Base-by-base conservation (phyloP, 2,329 filamentous ascomycete species). In the Aspergillus tamarii region DNA sequence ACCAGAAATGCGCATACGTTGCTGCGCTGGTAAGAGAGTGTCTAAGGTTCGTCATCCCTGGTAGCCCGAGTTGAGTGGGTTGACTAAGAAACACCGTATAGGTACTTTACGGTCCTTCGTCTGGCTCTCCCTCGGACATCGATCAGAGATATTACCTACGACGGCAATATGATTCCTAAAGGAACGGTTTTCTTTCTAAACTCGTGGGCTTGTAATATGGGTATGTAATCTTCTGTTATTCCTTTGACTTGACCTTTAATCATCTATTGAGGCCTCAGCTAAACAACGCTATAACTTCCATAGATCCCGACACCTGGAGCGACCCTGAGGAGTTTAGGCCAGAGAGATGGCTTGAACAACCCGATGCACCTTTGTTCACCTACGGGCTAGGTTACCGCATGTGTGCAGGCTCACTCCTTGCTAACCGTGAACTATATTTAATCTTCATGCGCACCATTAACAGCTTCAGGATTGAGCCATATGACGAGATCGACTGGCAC, bases 121-220 rank as follows among this genome's bases (percentile, higher is more conserved):
- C 80, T 91, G 1, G 85, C 86, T 3, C 82, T 90, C 1, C 88
- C 88, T 1, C 83, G 88, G 11, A 85, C 84, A 0, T 88, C 87
- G 0, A 84, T 88, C 61, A 85, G 84, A 66, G 87, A 89, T 59
- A 80, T 90, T 3, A 76, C 78, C 0, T 89, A 89, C 63, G 75
- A 88, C 11, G 86, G 84, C 21, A 82, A 83, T 36, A 72, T 82
- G 7, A 88, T 90, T 46, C 88, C 88, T 1, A 84, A 85, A 52
- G 87, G 87, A 0, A 89, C 87, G 1, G 85, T 89, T 0, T 82
- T 89, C 41, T 90, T 89, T 73, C 76, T 90, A 30, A 91, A 90
- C 63, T 85, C 87, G 0, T 90, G 87, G 88, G 87, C 87, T 3
- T 90, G 88, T 69, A 90, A 90, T 65, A 89, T 88, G 85, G 87